Base-by-base conservation (phyloP, 202 grass and related monocot species). In the Setaria viridis region DNA sequence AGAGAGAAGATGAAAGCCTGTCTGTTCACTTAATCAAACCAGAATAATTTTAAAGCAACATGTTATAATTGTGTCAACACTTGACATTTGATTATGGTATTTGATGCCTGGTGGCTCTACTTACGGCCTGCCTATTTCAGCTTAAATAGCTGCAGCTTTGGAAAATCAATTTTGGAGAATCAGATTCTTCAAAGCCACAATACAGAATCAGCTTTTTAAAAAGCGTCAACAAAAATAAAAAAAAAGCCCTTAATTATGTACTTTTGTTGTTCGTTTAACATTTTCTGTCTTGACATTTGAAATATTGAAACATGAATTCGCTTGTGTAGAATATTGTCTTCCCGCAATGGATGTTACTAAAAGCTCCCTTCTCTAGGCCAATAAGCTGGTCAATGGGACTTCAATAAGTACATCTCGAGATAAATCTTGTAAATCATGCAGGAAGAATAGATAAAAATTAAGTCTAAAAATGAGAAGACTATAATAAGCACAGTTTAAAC, bases 1-100 rank as follows among this genome's bases (percentile, higher is more conserved):
- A 89, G 19, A 68, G 1, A 84, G 14, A 62, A 46, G 45, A 79
- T 49, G 59, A 41, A 56, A 57, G 57, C 39, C 13, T 33, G 15
- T 76, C 74, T 56, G 20, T 32, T 20, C 33, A 42, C n/a, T 41
- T 76, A n/a, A 67, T 54, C 62, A 67, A 74, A 84, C 30, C 10
- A 62, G 5, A 58, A 74, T 9, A 13, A 67, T 65, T 32, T 58
- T 66, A 74, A 73, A 60, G 64, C 54, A 77, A 79, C 10, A 3
- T 10, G 6, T 17, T 72, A 9, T 1, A 29, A 0, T 53, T 19
- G 12, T 35, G 13, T 56, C 70, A 41, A 20, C 35, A 19, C 50
- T 62, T 32, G 15, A 37, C 0, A 76, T 50, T 25, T 50, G 42
- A 64, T 78, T 45, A 78, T 7, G n/a, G 58, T 48, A 78, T 30